Percentiles rank a stretch among this genome's conserved stretches.
phyloP scores from a whole-genome alignment of 2,329 filamentous ascomycete genomes.

The Fusarium annulatum region DNA sequence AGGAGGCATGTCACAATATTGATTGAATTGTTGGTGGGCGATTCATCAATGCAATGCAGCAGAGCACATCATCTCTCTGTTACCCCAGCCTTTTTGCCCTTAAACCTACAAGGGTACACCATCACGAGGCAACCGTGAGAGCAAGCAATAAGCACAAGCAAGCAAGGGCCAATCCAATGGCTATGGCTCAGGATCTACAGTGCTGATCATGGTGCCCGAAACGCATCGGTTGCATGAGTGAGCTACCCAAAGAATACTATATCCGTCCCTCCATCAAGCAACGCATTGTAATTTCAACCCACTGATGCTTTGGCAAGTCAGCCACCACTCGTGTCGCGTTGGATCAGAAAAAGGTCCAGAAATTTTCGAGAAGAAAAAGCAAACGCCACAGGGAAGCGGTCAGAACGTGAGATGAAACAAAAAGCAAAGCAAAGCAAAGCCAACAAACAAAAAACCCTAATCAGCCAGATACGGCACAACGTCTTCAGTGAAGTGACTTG shows the following conservation, averaged over 20 bases:
- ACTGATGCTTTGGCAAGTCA: constrained; percentile 2
- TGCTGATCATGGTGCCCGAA: constrained; percentile 26
- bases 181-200: constrained; percentile 15
- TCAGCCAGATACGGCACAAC: background rate
- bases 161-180: constrained; percentile 9
- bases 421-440: constrained; percentile 18
- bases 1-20: background rate
- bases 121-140: constrained; percentile 12
- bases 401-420: constrained; percentile 25
- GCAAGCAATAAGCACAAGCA: constrained; percentile 2
- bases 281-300: background rate
- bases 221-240: constrained; percentile 17
- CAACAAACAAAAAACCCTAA: background rate
- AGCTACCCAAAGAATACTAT: background rate
- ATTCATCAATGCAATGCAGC: constrained; percentile 25
- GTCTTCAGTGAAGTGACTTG: constrained; percentile 28
- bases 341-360: constrained; percentile 23
- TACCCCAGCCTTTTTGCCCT: constrained; percentile 2
- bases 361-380: constrained; percentile 42
- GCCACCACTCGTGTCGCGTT: background rate
- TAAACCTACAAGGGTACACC: constrained; percentile 5
- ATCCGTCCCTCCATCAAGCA: constrained; percentile 11
- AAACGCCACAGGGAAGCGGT: constrained; percentile 33
- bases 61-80: constrained; percentile 5
- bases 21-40: background rate